phyloP scores from a whole-genome alignment of 2,329 filamentous ascomycete genomes.

The Alternaria solani region DNA sequence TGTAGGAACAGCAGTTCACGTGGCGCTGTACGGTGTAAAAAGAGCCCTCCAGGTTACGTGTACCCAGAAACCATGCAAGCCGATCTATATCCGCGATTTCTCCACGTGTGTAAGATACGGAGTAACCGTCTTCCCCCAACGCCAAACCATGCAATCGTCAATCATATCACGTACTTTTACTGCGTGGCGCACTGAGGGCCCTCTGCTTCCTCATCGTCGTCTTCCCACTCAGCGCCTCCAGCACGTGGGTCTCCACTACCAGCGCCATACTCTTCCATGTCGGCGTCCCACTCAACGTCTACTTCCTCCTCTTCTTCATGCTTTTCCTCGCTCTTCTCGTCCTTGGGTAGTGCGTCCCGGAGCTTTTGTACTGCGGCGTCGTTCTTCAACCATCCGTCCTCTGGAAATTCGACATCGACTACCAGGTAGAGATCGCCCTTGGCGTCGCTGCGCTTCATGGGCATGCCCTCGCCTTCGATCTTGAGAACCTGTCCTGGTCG shows the following conservation, averaged over 20 bases:
- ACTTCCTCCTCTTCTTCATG: constrained; percentile 82
- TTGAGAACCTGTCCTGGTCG: constrained; percentile 86
- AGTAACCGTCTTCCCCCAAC: constrained; percentile 24
- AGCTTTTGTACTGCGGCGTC: constrained; percentile 76
- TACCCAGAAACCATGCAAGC: neutral
- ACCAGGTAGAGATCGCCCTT: constrained; percentile 89
- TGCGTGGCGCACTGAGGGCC: constrained; percentile 77
- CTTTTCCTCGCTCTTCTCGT: constrained; percentile 65
- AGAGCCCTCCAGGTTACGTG: neutral
- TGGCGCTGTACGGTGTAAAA: too few relatives aligned
- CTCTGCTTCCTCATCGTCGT: constrained; percentile 67
- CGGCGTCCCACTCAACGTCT: constrained; percentile 80
- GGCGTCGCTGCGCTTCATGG: constrained; percentile 80
- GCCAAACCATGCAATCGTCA: constrained; percentile 36
- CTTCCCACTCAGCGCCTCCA: constrained; percentile 73
- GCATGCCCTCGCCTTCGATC: constrained; percentile 92
- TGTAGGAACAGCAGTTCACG: too few relatives aligned
- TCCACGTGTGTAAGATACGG: constrained; percentile 5
- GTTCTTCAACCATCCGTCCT: constrained; percentile 79
- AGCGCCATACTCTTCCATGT: constrained; percentile 84
- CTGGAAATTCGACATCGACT: constrained; percentile 87
- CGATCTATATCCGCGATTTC: constrained; percentile 1
- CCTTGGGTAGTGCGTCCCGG: constrained; percentile 74
- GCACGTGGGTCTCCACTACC: constrained; percentile 73
- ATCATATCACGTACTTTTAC: constrained; percentile 52